phyloP scores from a whole-genome alignment of 2,329 filamentous ascomycete species.

The Penicillium psychrosexuale region DNA sequence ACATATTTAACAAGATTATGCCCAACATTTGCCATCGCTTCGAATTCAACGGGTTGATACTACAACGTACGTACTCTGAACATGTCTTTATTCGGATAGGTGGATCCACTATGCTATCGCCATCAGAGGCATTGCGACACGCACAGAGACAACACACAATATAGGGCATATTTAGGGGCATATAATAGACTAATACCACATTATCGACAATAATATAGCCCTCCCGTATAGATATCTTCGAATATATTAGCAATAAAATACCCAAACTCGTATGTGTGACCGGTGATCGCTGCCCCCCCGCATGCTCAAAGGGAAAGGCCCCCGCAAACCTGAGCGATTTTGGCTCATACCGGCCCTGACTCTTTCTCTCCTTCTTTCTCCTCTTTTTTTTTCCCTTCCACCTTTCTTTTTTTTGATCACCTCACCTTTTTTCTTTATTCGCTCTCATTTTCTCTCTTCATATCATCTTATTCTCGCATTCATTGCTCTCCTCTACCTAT shows the following conservation, averaged over 20 bases:
- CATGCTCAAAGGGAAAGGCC: constrained; percentile 29
- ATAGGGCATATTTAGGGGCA: not conserved
- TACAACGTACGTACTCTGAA: not conserved
- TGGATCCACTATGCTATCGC: not conserved
- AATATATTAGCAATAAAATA: constrained; percentile 5
- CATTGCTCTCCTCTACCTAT: not conserved
- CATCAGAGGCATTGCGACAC: not conserved
- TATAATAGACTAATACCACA: not conserved
- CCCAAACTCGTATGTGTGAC: constrained; percentile 12
- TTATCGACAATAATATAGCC: not conserved
- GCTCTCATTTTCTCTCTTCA: constrained; percentile 12
- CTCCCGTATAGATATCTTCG: not conserved
- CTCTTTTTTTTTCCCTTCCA: constrained; percentile 16
- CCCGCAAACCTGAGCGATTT: constrained; percentile 29
- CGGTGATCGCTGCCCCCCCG: constrained; percentile 21
- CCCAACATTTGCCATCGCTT: not conserved
- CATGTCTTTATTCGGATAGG: not conserved
- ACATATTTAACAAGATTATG: not conserved
- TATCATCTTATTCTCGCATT: constrained; percentile 5
- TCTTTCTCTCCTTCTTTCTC: constrained; percentile 22
- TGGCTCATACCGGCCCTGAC: constrained; percentile 20
- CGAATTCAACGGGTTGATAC: not conserved
- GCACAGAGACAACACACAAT: not conserved
- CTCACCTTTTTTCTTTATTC: constrained; percentile 14
- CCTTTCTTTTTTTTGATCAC: constrained; percentile 25